phyloP scores from a whole-genome alignment of 2,329 filamentous ascomycete species.

The Pseudodiploospora longispora region DNA sequence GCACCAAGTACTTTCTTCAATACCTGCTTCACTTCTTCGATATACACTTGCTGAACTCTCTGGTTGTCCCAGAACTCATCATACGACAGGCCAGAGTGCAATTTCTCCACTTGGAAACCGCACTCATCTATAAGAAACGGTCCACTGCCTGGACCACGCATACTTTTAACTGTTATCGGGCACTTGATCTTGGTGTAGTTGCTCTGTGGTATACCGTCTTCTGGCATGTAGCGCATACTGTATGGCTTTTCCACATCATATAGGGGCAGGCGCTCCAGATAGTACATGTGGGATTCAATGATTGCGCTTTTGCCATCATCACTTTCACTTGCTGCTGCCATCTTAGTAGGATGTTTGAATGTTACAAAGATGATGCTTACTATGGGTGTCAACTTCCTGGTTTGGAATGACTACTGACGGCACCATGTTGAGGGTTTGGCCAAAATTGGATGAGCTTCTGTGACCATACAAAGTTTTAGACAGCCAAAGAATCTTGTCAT shows the following conservation, averaged over 20 bases:
- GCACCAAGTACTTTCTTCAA: neutral
- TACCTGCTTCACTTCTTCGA: neutral
- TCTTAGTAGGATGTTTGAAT: too few relatives aligned
- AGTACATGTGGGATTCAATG: too few relatives aligned
- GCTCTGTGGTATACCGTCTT: neutral
- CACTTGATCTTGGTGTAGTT: neutral
- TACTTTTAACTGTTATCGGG: neutral
- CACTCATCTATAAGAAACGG: neutral
- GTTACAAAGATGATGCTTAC: too few relatives aligned
- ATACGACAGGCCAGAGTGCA: neutral
- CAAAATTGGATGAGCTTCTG: too few relatives aligned
- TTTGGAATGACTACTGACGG: too few relatives aligned
- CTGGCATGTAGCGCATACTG: neutral
- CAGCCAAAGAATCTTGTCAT: too few relatives aligned
- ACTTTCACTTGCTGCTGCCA: too few relatives aligned
- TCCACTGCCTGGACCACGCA: neutral
- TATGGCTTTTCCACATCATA: neutral
- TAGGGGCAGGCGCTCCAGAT: neutral
- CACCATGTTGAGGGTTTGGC: too few relatives aligned
- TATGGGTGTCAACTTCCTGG: too few relatives aligned
- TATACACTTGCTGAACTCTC: neutral
- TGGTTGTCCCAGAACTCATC: neutral
- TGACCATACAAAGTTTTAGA: too few relatives aligned
- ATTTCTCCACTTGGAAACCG: neutral
- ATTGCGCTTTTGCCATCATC: too few relatives aligned